phyloP scores from a whole-genome alignment of 2,329 filamentous ascomycete genomes.

The Amauroascus verrucosus region DNA sequence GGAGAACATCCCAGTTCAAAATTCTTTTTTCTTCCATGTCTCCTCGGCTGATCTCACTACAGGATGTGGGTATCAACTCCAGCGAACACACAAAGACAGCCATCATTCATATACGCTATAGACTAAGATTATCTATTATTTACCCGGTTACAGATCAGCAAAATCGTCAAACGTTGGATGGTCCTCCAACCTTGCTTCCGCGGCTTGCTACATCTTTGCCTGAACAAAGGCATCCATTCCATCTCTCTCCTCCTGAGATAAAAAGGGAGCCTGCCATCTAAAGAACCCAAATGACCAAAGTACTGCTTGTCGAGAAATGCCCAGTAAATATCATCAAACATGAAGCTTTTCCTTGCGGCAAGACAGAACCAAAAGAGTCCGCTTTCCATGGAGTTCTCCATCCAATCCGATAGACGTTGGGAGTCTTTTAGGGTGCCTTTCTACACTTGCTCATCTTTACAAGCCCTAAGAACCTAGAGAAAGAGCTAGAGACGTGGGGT shows the following conservation, averaged over 20 bases:
- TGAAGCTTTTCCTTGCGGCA: slow-evolving; percentile 15
- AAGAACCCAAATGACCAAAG: slow-evolving; percentile 6
- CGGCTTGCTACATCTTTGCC: slow-evolving; percentile 8
- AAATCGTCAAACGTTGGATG: slow-evolving; percentile 9
- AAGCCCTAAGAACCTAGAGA: slow-evolving; percentile 19
- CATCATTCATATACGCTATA: too few relatives aligned
- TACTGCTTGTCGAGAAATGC: slow-evolving; percentile 12
- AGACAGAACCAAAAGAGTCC: slow-evolving; percentile 18
- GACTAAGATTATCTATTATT: too few relatives aligned
- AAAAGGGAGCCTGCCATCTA: slow-evolving; percentile 8
- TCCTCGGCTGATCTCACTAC: too few relatives aligned
- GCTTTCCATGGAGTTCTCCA: slow-evolving; percentile 16
- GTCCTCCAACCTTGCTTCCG: slow-evolving; percentile 7
- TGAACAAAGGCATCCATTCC: slow-evolving; percentile 5
- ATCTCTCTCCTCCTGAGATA: slow-evolving; percentile 5
- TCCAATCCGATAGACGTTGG: slow-evolving; percentile 15
- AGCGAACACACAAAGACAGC: too few relatives aligned
- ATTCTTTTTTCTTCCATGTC: too few relatives aligned
- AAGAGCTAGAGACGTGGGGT: slow-evolving; percentile 20
- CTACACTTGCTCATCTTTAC: slow-evolving; percentile 17
- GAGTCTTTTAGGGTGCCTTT: slow-evolving; percentile 14
- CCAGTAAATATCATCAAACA: slow-evolving; percentile 19
- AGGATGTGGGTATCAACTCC: too few relatives aligned
- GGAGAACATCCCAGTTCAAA: too few relatives aligned
- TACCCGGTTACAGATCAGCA: slow-evolving; percentile 9